Conservation (phyloP, 768 basidiomycete genomes). For the Asterophora parasitica region DNA sequence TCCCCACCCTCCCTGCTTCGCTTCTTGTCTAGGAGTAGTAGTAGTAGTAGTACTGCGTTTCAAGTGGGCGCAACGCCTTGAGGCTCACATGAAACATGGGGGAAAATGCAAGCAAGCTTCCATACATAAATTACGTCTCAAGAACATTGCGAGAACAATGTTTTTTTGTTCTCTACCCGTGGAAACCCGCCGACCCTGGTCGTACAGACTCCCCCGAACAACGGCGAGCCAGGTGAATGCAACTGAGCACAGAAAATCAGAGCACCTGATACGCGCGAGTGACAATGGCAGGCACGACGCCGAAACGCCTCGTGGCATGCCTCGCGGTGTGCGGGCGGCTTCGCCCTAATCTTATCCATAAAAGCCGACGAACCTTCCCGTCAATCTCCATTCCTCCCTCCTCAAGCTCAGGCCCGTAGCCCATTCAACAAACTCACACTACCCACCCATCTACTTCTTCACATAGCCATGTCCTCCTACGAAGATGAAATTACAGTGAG, state of each 20-base stretch:
- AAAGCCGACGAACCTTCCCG: constrained; percentile 31
- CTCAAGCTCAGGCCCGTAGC: too few species aligned
- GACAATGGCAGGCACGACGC: constrained; percentile 1
- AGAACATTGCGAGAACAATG: not conserved
- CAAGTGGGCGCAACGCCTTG: constrained; percentile 7
- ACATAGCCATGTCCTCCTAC: constrained; percentile 29
- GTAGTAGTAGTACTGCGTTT: too few species aligned
- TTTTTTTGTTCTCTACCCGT: not conserved
- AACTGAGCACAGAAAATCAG: not conserved
- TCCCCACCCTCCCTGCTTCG: not conserved
- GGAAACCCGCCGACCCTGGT: constrained; percentile 6
- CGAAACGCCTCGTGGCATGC: constrained; percentile 47
- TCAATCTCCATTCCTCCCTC: constrained; percentile 25
- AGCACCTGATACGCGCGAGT: not conserved
- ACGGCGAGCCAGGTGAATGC: not conserved
- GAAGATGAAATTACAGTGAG: constrained; percentile 34
- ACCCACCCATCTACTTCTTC: too few species aligned
- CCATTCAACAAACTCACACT: constrained; percentile 1
- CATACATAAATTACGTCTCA: not conserved
- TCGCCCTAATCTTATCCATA: constrained; percentile 41
- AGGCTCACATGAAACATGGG: constrained; percentile 10
- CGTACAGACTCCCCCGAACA: not conserved
- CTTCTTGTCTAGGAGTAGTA: not conserved
- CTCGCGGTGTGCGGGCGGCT: constrained; percentile 35
- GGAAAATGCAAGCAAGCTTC: too few species aligned